Conservation (phyloP, 768 basidiomycete genomes). For the Podaxis sp. region DNA sequence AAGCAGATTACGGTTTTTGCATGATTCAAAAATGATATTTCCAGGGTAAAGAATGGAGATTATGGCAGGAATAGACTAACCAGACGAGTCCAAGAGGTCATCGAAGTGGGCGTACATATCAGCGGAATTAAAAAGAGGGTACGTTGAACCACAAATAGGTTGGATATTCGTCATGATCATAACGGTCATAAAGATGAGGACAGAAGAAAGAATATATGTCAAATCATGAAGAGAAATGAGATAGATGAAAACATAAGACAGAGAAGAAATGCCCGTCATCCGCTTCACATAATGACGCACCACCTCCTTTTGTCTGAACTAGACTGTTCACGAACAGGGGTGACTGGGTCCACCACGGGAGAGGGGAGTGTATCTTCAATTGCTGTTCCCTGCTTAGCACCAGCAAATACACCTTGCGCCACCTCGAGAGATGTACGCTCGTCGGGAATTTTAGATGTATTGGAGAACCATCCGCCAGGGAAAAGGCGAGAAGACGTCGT, state of each 20-base stretch:
- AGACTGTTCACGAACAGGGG: slow-evolving; percentile 13
- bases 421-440: slow-evolving; percentile 48
- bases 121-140: neutral
- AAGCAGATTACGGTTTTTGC: neutral
- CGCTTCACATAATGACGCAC: slow-evolving; percentile 19
- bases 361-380: slow-evolving; percentile 11
- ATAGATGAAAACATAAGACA: neutral
- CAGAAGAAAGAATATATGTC: neutral
- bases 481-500: slow-evolving; percentile 56
- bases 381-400: slow-evolving; percentile 23
- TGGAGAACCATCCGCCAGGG: slow-evolving; percentile 53
- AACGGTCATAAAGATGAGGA: slow-evolving; percentile 6
- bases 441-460: slow-evolving; percentile 33
- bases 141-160: neutral
- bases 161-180: slow-evolving; percentile 4
- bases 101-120: slow-evolving; percentile 6
- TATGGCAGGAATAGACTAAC: slow-evolving; percentile 8
- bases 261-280: neutral
- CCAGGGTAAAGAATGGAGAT: neutral
- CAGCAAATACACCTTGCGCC: slow-evolving; percentile 47
- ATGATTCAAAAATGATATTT: neutral
- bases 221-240: neutral
- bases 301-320: slow-evolving; percentile 16
- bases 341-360: slow-evolving; percentile 11
- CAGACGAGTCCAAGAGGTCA: slow-evolving; percentile 7